These are phyloP conservation scores for Cylindrotheca fusiformis DNA, from an alignment of 108 stramenopile genomes.

Conservation along the genomic window DNA sequence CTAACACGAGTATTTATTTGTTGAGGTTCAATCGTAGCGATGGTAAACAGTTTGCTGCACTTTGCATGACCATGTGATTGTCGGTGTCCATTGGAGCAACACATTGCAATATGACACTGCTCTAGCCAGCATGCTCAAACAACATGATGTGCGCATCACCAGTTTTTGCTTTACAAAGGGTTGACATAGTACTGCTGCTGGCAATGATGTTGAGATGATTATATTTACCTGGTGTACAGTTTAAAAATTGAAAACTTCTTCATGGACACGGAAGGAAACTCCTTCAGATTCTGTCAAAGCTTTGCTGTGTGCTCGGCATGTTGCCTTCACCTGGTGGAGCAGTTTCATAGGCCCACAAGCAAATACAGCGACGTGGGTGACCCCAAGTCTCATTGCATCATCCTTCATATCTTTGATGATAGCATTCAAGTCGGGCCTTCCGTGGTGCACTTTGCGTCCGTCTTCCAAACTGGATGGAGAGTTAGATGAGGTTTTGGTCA, in stretches of 20 bases:
- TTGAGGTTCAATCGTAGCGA: no score
- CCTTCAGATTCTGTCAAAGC: not conserved
- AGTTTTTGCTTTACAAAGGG: no score
- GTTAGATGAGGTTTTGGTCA: not conserved
- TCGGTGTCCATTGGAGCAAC: no score
- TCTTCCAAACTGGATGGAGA: not conserved
- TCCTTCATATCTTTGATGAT: conserved; percentile 32
- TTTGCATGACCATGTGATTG: no score
- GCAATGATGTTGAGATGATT: no score
- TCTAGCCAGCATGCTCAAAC: no score
- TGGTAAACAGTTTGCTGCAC: no score
- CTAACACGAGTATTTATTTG: no score
- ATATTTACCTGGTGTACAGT: no score
- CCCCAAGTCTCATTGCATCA: conserved; percentile 23
- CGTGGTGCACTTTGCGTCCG: conserved; percentile 5
- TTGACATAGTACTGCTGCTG: no score
- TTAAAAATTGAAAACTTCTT: conserved; percentile 10
- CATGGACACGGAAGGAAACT: conserved; percentile 13
- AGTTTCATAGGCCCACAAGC: conserved; percentile 42
- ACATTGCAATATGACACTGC: no score
- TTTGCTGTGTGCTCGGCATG: conserved; percentile 15
- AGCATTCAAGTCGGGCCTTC: conserved; percentile 34
- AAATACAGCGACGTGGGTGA: conserved; percentile 41
- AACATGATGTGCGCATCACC: no score
- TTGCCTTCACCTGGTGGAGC: conserved; percentile 11